Evolutionary conservation across 2,329 filamentous ascomycete genomes (phyloP).

Genomic region (Arthrinium puccinioides): DNA sequence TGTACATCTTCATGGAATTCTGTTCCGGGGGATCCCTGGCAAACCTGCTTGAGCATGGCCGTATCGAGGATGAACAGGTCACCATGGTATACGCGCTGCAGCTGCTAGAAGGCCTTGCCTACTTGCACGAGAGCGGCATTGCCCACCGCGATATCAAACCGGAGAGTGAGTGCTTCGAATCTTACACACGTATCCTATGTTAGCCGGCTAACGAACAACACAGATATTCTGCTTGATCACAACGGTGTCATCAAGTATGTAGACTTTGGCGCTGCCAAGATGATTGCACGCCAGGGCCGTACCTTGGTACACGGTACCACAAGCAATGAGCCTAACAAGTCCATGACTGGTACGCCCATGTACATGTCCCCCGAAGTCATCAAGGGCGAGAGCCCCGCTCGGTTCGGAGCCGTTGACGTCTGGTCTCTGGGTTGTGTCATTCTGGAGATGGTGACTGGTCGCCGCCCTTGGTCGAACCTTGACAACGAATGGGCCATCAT

Average conservation of each 20-base stretch:
- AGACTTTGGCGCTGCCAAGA: conserved; percentile 94
- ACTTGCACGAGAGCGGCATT: conserved; percentile 86
- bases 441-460: conserved; percentile 93
- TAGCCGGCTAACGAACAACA: too few species aligned
- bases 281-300: conserved; percentile 88
- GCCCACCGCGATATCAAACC: conserved; percentile 97
- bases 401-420: conserved; percentile 83
- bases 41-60: conserved; percentile 82
- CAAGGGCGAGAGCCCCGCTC: conserved; percentile 74
- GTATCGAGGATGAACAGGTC: conserved; percentile 95
- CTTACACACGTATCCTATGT: too few species aligned
- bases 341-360: conserved; percentile 98
- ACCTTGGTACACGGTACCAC: conserved; percentile 65
- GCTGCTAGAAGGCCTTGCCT: conserved; percentile 86
- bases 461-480: conserved; percentile 87
- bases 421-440: conserved; percentile 97
- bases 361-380: conserved; percentile 99
- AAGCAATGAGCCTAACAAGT: conserved; percentile 65
- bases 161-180: conserved; percentile 79
- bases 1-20: conserved; percentile 99
- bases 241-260: conserved; percentile 99
- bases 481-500: conserved; percentile 99
- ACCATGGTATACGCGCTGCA: conserved; percentile 96
- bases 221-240: conserved; percentile 91
- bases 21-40: conserved; percentile 93